These are phyloP conservation scores for Dendryphion nanum DNA, from an alignment of 2,329 filamentous ascomycete genomes.

Conservation along the genomic window DNA sequence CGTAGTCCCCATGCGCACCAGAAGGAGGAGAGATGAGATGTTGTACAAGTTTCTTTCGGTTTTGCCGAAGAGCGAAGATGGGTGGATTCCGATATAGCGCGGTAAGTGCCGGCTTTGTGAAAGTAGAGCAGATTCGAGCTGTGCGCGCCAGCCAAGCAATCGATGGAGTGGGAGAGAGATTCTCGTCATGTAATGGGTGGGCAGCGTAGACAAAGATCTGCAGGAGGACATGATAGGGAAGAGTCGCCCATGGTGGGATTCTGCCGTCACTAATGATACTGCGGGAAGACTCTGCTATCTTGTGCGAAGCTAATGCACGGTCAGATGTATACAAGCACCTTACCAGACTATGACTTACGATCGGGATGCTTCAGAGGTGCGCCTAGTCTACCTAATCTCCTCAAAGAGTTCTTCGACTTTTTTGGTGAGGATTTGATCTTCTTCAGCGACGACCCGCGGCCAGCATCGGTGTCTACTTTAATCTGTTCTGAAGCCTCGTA, in stretches of 20 bases:
- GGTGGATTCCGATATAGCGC: slow-evolving; percentile 70
- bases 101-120: slow-evolving; percentile 70
- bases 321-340: too few species aligned
- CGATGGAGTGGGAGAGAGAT: slow-evolving; percentile 43
- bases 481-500: too few species aligned
- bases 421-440: not conserved
- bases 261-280: slow-evolving; percentile 24
- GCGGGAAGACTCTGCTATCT: too few species aligned
- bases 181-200: slow-evolving; percentile 53
- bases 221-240: slow-evolving; percentile 68
- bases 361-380: slow-evolving; percentile 27
- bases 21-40: slow-evolving; percentile 54
- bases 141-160: slow-evolving; percentile 64
- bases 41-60: slow-evolving; percentile 45
- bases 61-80: slow-evolving; percentile 54
- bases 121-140: slow-evolving; percentile 60
- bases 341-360: too few species aligned
- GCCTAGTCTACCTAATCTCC: slow-evolving; percentile 19
- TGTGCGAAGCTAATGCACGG: too few species aligned
- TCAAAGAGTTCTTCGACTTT: not conserved
- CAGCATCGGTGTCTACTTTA: too few species aligned
- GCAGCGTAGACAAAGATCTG: slow-evolving; percentile 70
- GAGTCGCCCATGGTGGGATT: slow-evolving; percentile 45
- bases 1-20: slow-evolving; percentile 56
- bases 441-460: too few species aligned